Percentiles rank a stretch among this genome's conserved stretches.
phyloP scores from a whole-genome alignment of 1,284 basidiomycete genomes.

The Rhodotorula sp. region DNA sequence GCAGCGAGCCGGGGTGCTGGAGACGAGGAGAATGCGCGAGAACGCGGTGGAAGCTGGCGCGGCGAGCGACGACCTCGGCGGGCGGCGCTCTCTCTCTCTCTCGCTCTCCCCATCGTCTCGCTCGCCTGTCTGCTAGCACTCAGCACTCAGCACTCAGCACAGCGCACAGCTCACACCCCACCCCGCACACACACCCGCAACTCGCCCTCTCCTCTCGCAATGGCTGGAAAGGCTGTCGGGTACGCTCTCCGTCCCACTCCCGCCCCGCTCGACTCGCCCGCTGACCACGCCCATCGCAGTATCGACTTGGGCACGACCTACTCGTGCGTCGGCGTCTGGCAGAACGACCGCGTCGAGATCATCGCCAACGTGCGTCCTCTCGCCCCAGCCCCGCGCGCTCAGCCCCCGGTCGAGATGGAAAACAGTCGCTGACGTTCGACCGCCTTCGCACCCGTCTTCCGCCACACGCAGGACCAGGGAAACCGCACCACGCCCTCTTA shows the following conservation, averaged over 20 bases:
- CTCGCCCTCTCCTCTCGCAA: not conserved
- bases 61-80: too few species aligned
- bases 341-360: constrained; percentile 98
- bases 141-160: too few species aligned
- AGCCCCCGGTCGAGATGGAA: not conserved
- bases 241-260: not conserved
- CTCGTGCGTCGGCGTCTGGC: constrained; percentile 90
- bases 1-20: too few species aligned
- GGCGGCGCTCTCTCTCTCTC: too few species aligned
- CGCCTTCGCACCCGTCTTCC: not conserved
- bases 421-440: not conserved
- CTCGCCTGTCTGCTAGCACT: too few species aligned
- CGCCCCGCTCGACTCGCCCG: not conserved
- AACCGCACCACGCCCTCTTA: constrained; percentile 95
- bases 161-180: not conserved
- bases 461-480: constrained; percentile 72
- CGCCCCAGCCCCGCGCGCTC: too few species aligned
- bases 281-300: constrained; percentile 25
- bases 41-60: too few species aligned
- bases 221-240: constrained; percentile 22
- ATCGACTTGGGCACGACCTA: constrained; percentile 53
- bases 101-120: too few species aligned
- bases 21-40: too few species aligned
- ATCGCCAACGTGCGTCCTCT: constrained; percentile 70
- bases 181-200: too few species aligned